phyloP scores from a whole-genome alignment of 495 filamentous ascomycete species.

The Penicillium antarcticum region DNA sequence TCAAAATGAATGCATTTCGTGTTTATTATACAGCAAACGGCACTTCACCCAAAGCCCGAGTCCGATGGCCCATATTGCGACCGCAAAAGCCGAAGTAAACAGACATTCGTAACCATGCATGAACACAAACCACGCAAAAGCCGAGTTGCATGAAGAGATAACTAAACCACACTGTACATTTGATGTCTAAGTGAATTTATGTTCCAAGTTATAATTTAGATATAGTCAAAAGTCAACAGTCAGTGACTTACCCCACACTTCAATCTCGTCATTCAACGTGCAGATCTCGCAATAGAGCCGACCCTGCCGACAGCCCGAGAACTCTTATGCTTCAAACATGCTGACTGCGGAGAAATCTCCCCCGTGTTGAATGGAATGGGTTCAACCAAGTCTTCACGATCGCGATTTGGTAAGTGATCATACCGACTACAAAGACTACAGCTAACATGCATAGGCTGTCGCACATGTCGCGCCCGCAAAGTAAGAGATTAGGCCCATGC shows the following conservation, averaged over 20 bases:
- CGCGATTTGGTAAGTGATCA: conserved; percentile 20
- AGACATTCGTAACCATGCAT: too few relatives aligned
- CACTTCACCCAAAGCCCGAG: too few relatives aligned
- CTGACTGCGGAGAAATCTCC: neutral
- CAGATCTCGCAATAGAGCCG: neutral
- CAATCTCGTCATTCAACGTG: neutral
- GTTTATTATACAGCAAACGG: too few relatives aligned
- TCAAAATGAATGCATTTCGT: too few relatives aligned
- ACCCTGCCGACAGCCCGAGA: neutral
- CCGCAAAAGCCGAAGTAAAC: too few relatives aligned
- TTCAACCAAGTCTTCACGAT: conserved; percentile 11
- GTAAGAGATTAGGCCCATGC: conserved; percentile 4
- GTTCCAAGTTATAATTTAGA: too few relatives aligned
- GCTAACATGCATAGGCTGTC: conserved; percentile 17
- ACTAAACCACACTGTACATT: too few relatives aligned
- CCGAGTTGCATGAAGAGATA: too few relatives aligned
- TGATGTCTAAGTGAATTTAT: too few relatives aligned
- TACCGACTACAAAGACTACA: neutral
- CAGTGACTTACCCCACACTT: neutral
- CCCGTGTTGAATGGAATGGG: neutral
- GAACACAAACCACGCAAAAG: too few relatives aligned
- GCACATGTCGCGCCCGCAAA: conserved; percentile 27
- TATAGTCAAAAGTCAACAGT: too few relatives aligned
- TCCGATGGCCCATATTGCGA: too few relatives aligned
- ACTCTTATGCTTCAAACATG: neutral